Evolutionary conservation across 768 basidiomycete genomes (phyloP).

Genomic region (Kwoniella dendrophila): DNA sequence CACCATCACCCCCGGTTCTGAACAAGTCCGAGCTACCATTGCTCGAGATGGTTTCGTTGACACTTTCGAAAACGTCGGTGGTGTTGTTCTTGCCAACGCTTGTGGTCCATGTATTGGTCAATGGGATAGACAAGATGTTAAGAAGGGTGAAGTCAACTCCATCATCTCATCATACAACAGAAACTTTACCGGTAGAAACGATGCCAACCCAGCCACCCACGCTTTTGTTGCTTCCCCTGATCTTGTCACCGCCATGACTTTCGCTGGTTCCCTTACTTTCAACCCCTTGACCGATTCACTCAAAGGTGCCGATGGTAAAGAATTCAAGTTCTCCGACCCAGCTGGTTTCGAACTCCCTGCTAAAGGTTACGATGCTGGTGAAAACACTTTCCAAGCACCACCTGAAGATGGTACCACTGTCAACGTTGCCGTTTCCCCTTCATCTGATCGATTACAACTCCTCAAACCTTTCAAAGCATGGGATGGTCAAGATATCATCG

Average conservation of each 20-base stretch:
- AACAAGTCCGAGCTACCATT: slow-evolving; percentile 97
- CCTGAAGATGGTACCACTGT: slow-evolving; percentile 81
- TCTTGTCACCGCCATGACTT: slow-evolving; percentile 93
- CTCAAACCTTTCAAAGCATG: slow-evolving; percentile 85
- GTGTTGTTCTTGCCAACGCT: slow-evolving; percentile 93
- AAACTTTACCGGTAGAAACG: slow-evolving; percentile 99
- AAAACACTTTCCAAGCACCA: slow-evolving; percentile 96
- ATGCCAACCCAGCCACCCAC: slow-evolving; percentile 98
- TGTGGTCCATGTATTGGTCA: slow-evolving; percentile 99
- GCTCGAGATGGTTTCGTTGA: slow-evolving; percentile 92
- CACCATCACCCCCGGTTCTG: slow-evolving; percentile 97
- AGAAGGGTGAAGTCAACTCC: slow-evolving; percentile 95
- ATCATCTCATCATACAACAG: slow-evolving; percentile 99
- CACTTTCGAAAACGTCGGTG: slow-evolving; percentile 83
- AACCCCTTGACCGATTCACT: slow-evolving; percentile 93
- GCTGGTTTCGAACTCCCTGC: slow-evolving; percentile 90
- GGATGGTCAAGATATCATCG: slow-evolving; percentile 87
- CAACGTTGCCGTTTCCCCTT: slow-evolving; percentile 79
- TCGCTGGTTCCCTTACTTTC: slow-evolving; percentile 91
- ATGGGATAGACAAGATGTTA: slow-evolving; percentile 95
- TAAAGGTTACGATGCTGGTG: slow-evolving; percentile 91
- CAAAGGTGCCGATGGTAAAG: slow-evolving; percentile 85
- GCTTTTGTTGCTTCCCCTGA: slow-evolving; percentile 57
- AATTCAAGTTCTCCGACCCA: slow-evolving; percentile 95
- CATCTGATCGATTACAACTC: slow-evolving; percentile 86